Percentiles rank a stretch among this genome's conserved stretches.
These are phyloP conservation scores for Saxophila tyrrhenica DNA, from an alignment of 495 filamentous ascomycete species.

Conservation along the genomic window DNA sequence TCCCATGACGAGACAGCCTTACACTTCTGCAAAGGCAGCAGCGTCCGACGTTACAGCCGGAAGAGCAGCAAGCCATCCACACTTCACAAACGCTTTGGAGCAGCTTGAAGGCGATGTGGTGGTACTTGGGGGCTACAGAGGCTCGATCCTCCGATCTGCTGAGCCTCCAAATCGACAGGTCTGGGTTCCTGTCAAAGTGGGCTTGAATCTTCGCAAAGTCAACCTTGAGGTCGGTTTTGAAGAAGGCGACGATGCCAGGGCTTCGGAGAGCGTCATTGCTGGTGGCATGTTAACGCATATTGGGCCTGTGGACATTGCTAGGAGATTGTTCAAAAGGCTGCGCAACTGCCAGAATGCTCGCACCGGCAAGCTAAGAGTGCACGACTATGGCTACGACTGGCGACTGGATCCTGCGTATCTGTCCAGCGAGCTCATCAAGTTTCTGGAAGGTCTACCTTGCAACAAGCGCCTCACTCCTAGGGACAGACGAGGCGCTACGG, in stretches of 20 bases:
- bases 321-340: slow-evolving; percentile 66
- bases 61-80: slow-evolving; percentile 32
- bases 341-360: slow-evolving; percentile 59
- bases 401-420: slow-evolving; percentile 72
- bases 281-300: slow-evolving; percentile 82
- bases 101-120: slow-evolving; percentile 75
- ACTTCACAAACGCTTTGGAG: slow-evolving; percentile 54
- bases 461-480: slow-evolving; percentile 44
- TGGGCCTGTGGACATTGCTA: slow-evolving; percentile 83
- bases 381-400: slow-evolving; percentile 96
- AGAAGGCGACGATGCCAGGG: slow-evolving; percentile 73
- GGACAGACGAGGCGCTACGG: slow-evolving; percentile 55
- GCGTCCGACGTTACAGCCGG: slow-evolving; percentile 12
- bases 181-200: slow-evolving; percentile 92
- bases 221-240: slow-evolving; percentile 80
- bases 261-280: slow-evolving; percentile 68
- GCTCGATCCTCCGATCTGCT: slow-evolving; percentile 78
- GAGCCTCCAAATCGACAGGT: slow-evolving; percentile 68
- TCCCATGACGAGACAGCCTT: slow-evolving; percentile 10
- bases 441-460: slow-evolving; percentile 61
- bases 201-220: slow-evolving; percentile 81
- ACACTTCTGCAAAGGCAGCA: slow-evolving; percentile 11
- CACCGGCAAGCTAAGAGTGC: slow-evolving; percentile 61
- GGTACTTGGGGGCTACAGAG: slow-evolving; percentile 81
- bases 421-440: slow-evolving; percentile 54